Evolutionary conservation across 2,329 filamentous ascomycete genomes (phyloP).

Genomic region (Sphaerulina populicola): DNA sequence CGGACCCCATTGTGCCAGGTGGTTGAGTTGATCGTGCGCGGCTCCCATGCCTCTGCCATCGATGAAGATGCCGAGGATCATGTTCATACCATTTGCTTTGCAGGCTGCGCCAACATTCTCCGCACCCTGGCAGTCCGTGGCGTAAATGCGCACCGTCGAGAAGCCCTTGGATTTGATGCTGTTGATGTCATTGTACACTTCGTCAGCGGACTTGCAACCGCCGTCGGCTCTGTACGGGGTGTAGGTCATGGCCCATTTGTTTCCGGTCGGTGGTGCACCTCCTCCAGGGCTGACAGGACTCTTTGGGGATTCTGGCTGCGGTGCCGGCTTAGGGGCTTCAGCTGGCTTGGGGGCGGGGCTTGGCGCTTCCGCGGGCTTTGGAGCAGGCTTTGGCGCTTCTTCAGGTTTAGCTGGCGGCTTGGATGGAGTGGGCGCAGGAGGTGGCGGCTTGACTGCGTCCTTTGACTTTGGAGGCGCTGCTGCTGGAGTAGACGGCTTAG

Average conservation of each 20-base stretch:
- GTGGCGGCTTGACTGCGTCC: not conserved
- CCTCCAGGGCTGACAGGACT: conserved; percentile 9
- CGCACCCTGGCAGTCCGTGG: conserved; percentile 79
- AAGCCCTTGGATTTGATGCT: conserved; percentile 44
- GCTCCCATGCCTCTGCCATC: conserved; percentile 55
- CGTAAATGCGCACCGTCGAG: conserved; percentile 72
- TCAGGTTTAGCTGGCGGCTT: not conserved
- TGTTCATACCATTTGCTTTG: conserved; percentile 57
- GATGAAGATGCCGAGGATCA: conserved; percentile 86
- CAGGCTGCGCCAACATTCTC: conserved; percentile 64
- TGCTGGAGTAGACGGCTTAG: no score
- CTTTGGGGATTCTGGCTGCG: not conserved
- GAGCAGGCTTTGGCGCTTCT: not conserved
- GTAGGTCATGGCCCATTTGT: conserved; percentile 44
- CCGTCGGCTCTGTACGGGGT: conserved; percentile 40
- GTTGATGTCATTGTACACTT: conserved; percentile 37
- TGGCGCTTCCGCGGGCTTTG: conserved; percentile 1
- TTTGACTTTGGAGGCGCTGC: not conserved
- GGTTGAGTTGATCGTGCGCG: conserved; percentile 56
- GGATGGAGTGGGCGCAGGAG: not conserved
- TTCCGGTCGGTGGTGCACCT: conserved; percentile 35
- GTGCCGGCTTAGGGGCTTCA: not conserved
- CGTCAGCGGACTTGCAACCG: conserved; percentile 37
- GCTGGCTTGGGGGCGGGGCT: not conserved
- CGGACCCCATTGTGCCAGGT: conserved; percentile 67